Evolutionary conservation across 768 basidiomycete species (phyloP).

Genomic region (Gyrodon lividus): DNA sequence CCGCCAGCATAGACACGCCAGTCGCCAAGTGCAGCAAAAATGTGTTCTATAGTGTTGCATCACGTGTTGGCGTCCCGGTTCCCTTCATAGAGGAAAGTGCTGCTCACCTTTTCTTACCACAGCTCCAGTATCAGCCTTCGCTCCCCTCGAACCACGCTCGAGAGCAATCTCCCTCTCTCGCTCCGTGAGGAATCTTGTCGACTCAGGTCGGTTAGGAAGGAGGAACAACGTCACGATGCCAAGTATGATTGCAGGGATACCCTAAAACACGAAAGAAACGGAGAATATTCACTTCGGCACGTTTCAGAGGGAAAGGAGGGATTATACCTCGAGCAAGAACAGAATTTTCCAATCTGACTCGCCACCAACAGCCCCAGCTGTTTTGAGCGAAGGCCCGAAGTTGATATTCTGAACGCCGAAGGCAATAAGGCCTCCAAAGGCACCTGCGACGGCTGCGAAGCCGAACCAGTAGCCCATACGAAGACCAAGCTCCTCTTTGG

Average conservation of each 20-base stretch:
- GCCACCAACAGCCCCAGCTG: conserved; percentile 25
- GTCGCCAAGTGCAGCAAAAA: conserved; percentile 61
- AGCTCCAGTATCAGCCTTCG: conserved; percentile 64
- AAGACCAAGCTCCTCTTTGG: conserved; percentile 68
- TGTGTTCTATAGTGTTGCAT: conserved; percentile 46
- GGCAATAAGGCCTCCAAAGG: conserved; percentile 82
- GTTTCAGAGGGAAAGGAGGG: neutral
- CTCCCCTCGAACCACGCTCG: conserved; percentile 63
- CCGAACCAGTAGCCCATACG: conserved; percentile 84
- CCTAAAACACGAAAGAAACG: conserved; percentile 36
- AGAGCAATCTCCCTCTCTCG: conserved; percentile 60
- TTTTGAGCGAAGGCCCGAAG: conserved; percentile 23
- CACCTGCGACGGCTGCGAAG: conserved; percentile 81
- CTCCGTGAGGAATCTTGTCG: conserved; percentile 53
- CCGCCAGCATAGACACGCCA: conserved; percentile 72
- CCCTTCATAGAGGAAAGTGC: neutral
- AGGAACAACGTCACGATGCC: conserved; percentile 55
- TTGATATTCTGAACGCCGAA: conserved; percentile 77
- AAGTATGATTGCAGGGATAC: conserved; percentile 63
- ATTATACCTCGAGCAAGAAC: conserved; percentile 68
- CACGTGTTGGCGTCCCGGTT: neutral
- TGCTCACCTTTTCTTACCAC: conserved; percentile 58
- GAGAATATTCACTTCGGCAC: no score
- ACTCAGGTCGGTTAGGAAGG: conserved; percentile 72
- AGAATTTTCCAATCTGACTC: conserved; percentile 39